Evolutionary conservation across 2,329 filamentous ascomycete genomes (phyloP).

Genomic region (Colletotrichum chrysophilum): DNA sequence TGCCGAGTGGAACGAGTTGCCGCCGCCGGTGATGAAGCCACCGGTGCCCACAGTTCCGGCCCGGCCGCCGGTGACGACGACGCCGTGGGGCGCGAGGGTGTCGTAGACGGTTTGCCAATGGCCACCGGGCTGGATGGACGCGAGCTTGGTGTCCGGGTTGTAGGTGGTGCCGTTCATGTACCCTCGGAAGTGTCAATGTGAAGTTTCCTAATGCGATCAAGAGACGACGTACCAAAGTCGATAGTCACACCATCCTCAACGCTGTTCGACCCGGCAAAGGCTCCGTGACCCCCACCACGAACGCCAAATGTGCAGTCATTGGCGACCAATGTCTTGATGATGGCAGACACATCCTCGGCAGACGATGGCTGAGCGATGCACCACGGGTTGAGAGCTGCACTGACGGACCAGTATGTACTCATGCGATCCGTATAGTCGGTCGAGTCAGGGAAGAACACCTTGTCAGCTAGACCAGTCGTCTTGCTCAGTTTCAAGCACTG

Average conservation of each 20-base stretch:
- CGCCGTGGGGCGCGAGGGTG: conserved; percentile 34
- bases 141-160: conserved; percentile 31
- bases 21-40: conserved; percentile 39
- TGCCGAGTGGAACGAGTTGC: conserved; percentile 39
- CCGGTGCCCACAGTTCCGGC: conserved; percentile 40
- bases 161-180: conserved; percentile 35
- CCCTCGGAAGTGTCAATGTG: conserved; percentile 14
- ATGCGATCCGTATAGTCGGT: conserved; percentile 33
- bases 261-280: conserved; percentile 37
- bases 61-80: conserved; percentile 38
- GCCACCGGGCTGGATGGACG: conserved; percentile 37
- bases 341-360: conserved; percentile 39
- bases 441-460: conserved; percentile 33
- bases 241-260: conserved; percentile 41
- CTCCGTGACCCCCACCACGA: conserved; percentile 41
- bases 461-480: conserved; percentile 27
- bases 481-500: conserved; percentile 32
- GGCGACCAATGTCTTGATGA: conserved; percentile 35
- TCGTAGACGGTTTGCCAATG: conserved; percentile 43
- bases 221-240: conserved; percentile 32
- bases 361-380: conserved; percentile 39
- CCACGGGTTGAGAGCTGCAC: conserved; percentile 38
- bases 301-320: conserved; percentile 41
- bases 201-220: not conserved
- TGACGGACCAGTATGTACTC: conserved; percentile 40